Evolutionary conservation across 2,329 filamentous ascomycete species (phyloP).

Genomic region (Fusarium duplospermum): DNA sequence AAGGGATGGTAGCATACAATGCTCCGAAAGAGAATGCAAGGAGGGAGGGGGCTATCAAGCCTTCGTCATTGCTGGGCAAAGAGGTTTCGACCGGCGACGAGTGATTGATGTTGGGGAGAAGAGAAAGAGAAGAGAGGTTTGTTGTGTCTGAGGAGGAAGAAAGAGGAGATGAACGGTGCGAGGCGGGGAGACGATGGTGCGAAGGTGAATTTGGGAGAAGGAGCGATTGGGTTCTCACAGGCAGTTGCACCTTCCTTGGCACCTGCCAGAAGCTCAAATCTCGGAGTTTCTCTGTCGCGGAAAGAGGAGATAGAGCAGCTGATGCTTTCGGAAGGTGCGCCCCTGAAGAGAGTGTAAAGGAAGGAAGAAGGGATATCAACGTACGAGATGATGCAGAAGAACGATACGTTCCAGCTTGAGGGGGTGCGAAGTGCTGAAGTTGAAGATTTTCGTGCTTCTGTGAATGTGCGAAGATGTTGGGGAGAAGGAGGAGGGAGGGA

Average conservation of each 20-base stretch:
- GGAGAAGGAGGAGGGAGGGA: neutral
- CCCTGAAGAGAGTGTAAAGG: neutral
- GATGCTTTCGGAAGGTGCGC: neutral
- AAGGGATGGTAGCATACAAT: constrained; percentile 11
- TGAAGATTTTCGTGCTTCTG: constrained; percentile 7
- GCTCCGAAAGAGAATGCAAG: constrained; percentile 19
- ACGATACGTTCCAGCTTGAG: constrained; percentile 12
- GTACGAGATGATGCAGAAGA: constrained; percentile 6
- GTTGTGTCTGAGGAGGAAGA: neutral
- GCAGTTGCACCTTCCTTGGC: constrained; percentile 16
- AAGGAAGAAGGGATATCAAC: neutral
- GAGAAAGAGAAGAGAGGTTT: constrained; percentile 5
- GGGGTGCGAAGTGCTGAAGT: constrained; percentile 11
- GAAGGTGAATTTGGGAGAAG: constrained; percentile 1
- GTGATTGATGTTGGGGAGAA: constrained; percentile 12
- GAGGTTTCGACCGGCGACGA: constrained; percentile 4
- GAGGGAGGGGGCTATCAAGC: constrained; percentile 27
- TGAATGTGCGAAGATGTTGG: neutral
- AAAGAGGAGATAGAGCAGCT: neutral
- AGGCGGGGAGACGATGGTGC: constrained; percentile 2
- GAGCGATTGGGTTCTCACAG: constrained; percentile 2
- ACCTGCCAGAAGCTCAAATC: neutral
- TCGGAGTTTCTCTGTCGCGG: neutral
- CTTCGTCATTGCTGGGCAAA: constrained; percentile 19
- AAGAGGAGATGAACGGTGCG: constrained; percentile 1